Conservation (phyloP, 2,329 filamentous ascomycete species). For the Pseudogymnoascus sp. region DNA sequence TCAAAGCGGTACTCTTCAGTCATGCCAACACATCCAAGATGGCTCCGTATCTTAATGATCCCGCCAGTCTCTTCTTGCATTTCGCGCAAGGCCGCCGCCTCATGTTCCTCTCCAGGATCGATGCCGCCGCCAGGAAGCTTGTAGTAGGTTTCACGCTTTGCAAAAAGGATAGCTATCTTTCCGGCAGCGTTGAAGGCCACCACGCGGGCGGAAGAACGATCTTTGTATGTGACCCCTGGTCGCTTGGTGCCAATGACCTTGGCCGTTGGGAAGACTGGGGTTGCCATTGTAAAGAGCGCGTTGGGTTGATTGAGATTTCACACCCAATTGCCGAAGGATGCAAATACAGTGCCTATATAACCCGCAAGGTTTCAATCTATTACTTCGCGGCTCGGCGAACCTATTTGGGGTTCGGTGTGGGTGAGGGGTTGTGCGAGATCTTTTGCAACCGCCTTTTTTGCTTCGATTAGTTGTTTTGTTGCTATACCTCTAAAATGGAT, state of each 20-base stretch:
- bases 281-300: neutral
- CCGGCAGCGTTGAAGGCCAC: neutral
- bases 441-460: neutral
- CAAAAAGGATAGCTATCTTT: neutral
- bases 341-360: neutral
- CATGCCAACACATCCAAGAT: neutral
- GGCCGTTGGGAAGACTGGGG: neutral
- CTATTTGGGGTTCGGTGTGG: no score
- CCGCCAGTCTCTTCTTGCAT: neutral
- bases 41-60: neutral
- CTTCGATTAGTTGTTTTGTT: no score
- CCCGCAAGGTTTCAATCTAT: no score
- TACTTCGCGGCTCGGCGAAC: no score
- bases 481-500: neutral
- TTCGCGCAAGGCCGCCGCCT: neutral
- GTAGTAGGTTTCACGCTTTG: neutral
- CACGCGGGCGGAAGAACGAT: neutral
- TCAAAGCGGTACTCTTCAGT: neutral
- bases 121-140: constrained; percentile 9
- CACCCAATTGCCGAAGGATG: neutral
- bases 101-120: neutral
- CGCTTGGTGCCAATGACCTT: neutral
- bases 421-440: neutral
- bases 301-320: neutral
- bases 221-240: neutral